These are phyloP conservation scores for Candolleomyces eurysporus DNA, from an alignment of 768 basidiomycete species.

Conservation along the genomic window DNA sequence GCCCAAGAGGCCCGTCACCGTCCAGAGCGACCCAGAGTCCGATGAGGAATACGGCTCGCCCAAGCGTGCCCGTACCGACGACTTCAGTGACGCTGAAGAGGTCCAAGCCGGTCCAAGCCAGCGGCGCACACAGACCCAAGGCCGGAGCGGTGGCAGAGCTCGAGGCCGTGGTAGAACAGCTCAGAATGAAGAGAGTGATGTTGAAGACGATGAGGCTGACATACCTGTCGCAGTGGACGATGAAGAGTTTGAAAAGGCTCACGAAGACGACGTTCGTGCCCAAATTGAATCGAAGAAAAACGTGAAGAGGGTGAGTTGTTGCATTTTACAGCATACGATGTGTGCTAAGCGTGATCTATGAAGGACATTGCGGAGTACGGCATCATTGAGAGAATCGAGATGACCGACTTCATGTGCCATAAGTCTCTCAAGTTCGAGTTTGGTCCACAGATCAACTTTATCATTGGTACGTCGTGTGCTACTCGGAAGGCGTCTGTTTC, in stretches of 20 bases:
- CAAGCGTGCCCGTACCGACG: neutral
- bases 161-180: neutral
- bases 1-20: neutral
- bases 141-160: neutral
- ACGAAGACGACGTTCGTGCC: neutral
- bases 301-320: neutral
- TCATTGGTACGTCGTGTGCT: conserved; percentile 60
- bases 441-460: conserved; percentile 94
- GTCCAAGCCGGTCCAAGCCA: neutral
- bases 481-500: neutral
- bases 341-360: neutral
- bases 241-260: neutral
- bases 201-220: neutral
- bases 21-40: neutral
- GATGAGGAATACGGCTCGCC: neutral
- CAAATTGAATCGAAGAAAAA: neutral
- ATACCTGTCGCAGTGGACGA: conserved; percentile 2
- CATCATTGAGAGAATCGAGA: conserved; percentile 81
- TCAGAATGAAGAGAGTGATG: neutral
- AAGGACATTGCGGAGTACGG: conserved; percentile 84
- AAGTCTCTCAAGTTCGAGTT: conserved; percentile 79
- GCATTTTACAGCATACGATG: neutral
- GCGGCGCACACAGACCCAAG: neutral
- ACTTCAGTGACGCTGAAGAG: neutral
- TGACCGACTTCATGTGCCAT: conserved; percentile 97